Evolutionary conservation across 2,329 filamentous ascomycete genomes (phyloP).

Genomic region (Apiospora hydei): DNA sequence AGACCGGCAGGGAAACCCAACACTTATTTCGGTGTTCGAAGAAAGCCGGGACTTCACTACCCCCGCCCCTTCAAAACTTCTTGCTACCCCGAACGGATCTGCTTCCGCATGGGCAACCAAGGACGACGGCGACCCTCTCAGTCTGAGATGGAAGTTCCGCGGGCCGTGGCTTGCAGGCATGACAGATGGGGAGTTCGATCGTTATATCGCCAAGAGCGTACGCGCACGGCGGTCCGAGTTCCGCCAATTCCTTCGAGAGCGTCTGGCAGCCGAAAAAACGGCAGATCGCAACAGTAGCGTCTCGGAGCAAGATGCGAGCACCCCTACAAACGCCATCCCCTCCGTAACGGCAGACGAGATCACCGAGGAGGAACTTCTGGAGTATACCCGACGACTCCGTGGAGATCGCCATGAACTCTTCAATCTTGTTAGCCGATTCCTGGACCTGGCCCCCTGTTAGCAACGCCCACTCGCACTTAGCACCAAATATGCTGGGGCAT

Average conservation of each 20-base stretch:
- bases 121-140: slow-evolving; percentile 45
- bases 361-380: slow-evolving; percentile 57
- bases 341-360: slow-evolving; percentile 48
- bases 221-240: slow-evolving; percentile 62
- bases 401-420: slow-evolving; percentile 59
- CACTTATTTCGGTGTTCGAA: slow-evolving; percentile 64
- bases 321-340: slow-evolving; percentile 32
- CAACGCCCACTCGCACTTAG: slow-evolving; percentile 30
- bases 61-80: slow-evolving; percentile 31
- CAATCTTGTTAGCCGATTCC: slow-evolving; percentile 63
- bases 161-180: slow-evolving; percentile 73
- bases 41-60: slow-evolving; percentile 62
- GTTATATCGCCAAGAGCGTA: slow-evolving; percentile 62
- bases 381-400: slow-evolving; percentile 61
- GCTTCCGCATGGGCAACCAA: slow-evolving; percentile 28
- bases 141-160: slow-evolving; percentile 69
- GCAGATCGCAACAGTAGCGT: slow-evolving; percentile 39
- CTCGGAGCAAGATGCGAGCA: slow-evolving; percentile 45
- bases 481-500: neutral
- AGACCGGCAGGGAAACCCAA: slow-evolving; percentile 36
- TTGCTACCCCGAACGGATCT: neutral
- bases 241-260: slow-evolving; percentile 57
- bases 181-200: slow-evolving; percentile 65
- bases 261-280: slow-evolving; percentile 56
- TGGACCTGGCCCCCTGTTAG: slow-evolving; percentile 65